Evolutionary conservation across 225 moss, liverwort and hornwort genomes (phyloP), one percentile per base, ranked within the genome.

Genomic region (Bryoerythrophyllum caledonicum): DNA sequence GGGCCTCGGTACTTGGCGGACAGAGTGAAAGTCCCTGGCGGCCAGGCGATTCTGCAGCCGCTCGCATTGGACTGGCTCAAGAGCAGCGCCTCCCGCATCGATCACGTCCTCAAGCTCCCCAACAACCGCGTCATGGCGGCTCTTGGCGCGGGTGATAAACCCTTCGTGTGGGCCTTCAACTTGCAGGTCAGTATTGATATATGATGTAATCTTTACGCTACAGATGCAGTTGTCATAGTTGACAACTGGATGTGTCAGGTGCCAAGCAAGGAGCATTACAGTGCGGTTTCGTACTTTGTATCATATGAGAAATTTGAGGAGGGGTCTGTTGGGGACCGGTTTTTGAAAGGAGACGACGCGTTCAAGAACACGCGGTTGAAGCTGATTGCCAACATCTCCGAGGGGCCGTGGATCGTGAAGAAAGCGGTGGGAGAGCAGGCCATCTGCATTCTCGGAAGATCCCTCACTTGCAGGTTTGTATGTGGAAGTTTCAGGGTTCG

Each of bases 351-450:
- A 63, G 90, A 95, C 65, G 93, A 95, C 76, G 81, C 81, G 12
- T 86, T 84, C 34, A 91, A 82, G 76, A 93, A 95, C 65, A 85
- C 83, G 52, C 82, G 88, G 65, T 71, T 95, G 70, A 95, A 95
- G 86, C 91, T 95, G 27, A 93, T 95, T 62, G 91, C 93, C 55
- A 91, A 90, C 40, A 89, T 95, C 71, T 90, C 93, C 6, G 90
- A 89, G 59, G 95, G 95, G 4, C 95, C 93, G 13, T 95, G 95
- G 95, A 91, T 88, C 75, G 95, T 95, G 24, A 95, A 88, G 78
- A 90, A 93, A 68, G 93, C 95, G 51, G 90, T 92, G 25, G 95
- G 95, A 65, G 91, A 93, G 75, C 95, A 95, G 81, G 92, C 91
- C 62, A 90, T 92, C 72, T 93, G 93, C 79, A 84, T 95, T 62